Evolutionary conservation across 345 rosid genomes (phyloP), one percentile per base, ranked within the genome.

Genomic region (Salix exigua): DNA sequence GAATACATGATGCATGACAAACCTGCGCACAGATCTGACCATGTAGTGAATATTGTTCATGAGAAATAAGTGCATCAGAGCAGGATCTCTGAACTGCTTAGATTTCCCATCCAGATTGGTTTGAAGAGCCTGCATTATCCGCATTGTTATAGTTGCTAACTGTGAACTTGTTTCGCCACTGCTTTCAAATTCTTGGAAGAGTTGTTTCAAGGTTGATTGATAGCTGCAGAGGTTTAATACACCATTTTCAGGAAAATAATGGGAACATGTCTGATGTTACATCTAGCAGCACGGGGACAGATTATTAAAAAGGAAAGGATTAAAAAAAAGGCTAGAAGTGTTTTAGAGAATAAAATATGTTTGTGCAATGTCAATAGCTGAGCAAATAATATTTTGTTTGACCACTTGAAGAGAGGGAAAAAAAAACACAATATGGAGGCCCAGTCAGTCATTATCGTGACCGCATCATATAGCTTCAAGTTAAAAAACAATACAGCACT

Each of bases 1-100:
- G 64, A 40, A 28, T 50, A 68, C 38, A 6, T 33, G 48, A 78
- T 71, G 72, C 42, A 66, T 61, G 71, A 79, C 89, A 62, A 75
- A 94, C 98, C 99, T 93, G 74, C 99, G 96, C 44, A 96, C 99
- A 75, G 99, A 93, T 93, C 98, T 90, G 88, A 96, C 98, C 94
- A 96, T 96, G 79, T 96, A 93, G 81, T 96, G 99, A 82, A 93
- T 92, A 82, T 96, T 96, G 85, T 96, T 96, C 99, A 96, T 96
- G 72, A 96, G 89, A 82, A 96, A 96, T 77, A 96, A 85, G 78
- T 93, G 91, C 23, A 96, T 96, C 91, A 96, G 86, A 79, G 98
- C 90, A 76, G 86, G 88, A 82, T 96, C 99, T 83, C 72, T 89
- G 79, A 93, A 93, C 90, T 96, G 99, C 89, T 93, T 96, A 16